Evolutionary conservation across 2,329 filamentous ascomycete species (phyloP), one percentile per base, ranked within the genome.

Genomic region (Scedosporium apiospermum): DNA sequence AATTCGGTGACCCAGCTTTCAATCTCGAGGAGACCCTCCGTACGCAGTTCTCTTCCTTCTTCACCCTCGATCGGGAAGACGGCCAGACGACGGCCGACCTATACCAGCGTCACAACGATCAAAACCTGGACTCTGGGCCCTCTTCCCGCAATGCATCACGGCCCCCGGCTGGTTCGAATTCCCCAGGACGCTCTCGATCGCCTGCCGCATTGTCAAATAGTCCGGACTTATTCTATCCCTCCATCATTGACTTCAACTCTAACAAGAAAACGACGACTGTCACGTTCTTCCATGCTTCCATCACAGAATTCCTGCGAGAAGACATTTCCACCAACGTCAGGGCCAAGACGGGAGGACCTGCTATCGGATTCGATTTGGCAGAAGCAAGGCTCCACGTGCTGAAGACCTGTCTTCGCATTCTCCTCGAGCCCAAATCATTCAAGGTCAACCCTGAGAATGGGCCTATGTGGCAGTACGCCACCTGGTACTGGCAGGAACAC

Each of bases 401-500:
- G 4, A 71, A 71, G 61, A 73, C 71, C 0, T 78, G 76, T 64
- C 68, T 78, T 1, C 71, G 68, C 3, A 73, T 78, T n/a, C 76
- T 78, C n/a, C 73, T 70, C 3, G 68, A 76, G 26, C 61, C 65
- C n/a, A 27, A 62, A 42, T 60, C 58, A 30, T 61, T 62, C 18
- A 51, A 38, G 3, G 21, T 9, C 3, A 63, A 59, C 38, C 58
- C 51, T 12, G 16, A 49, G 16, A 58, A 58, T 16, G 38, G 61
- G 6, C 46, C 46, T 16, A 57, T 66, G 23, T 65, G 62, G 63
- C 73, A 75, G 55, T 78, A 78, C 42, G 75, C 76, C 0, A 75
- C 76, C 0, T 77, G 76, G 76, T 78, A 78, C 63, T 78, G 76
- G 76, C 76, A 76, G 59, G 76, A 78, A 42, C 76, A 78, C 65